Evolutionary conservation across 805 yeast species (phyloP), one percentile per base, ranked within the genome.

Genomic region (Clavispora fructus): DNA sequence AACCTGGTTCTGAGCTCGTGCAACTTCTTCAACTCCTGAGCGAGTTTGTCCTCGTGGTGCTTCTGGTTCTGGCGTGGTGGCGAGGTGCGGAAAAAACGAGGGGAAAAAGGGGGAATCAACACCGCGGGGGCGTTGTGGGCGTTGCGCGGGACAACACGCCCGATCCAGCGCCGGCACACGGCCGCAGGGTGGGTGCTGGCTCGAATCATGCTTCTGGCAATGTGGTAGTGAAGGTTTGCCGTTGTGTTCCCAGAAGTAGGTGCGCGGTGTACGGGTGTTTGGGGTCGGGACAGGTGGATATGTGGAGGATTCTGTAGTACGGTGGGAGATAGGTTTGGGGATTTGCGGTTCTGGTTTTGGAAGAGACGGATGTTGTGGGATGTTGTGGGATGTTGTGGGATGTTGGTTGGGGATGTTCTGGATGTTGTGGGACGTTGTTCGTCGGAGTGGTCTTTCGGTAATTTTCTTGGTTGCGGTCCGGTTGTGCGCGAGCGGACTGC

Each of bases 1-100:
- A 54, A 57, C 25, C 43, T 47, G 12, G 60, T 61, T 40, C 55
- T 60, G 13, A 64, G 51, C 35, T 60, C 51, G 41, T 59, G 56
- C 35, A 62, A 50, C 43, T 56, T 58, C 40, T 46, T 52, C 37
- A 61, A 47, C 49, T 62, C 67, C 9, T 47, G 44, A 26, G 57
- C 54, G 26, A 59, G 41, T 48, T 49, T 50, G 7, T 50, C 47
- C 40, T 52, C 45, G 40, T 40, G 42, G 39, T 26, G 16, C n/a
- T 31, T 25, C 27, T 30, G 33, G 35, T 13, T 27, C 32, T 39
- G 8, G 37, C 37, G 23, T 4, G 37, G 37, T 33, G 37, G 37
- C 37, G 37, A 33, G 1, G 37, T 8, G 25, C 25, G 25, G 37
- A 33, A 33, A 33, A 33, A 33, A 33, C 37, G 37, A 17, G 37